A percentile compares a stretch with the other conserved stretches of the same genome.
These are phyloP conservation scores for Cladosporium sp. DNA, from an alignment of 2,329 filamentous ascomycete genomes.

Conservation along the genomic window DNA sequence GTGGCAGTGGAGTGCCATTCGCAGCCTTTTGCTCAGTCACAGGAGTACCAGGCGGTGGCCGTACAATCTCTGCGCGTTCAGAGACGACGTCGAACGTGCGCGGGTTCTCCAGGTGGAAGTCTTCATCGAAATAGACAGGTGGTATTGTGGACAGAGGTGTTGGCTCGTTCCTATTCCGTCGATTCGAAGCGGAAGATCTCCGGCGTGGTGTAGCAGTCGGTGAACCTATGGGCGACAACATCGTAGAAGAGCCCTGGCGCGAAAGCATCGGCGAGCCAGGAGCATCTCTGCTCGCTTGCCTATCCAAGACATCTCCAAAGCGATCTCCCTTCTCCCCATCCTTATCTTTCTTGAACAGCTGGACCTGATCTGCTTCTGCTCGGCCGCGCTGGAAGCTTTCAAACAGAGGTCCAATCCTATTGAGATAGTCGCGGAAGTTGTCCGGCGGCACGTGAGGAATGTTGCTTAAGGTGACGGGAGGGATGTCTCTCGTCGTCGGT, in stretches of 20 bases:
- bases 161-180: slow-evolving; percentile 61
- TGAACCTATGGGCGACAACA: slow-evolving; percentile 40
- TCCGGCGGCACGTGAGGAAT: slow-evolving; percentile 72
- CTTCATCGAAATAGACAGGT: slow-evolving; percentile 85
- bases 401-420: slow-evolving; percentile 79
- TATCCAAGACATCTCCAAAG: slow-evolving; percentile 43
- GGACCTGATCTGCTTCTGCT: slow-evolving; percentile 59
- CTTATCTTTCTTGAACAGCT: slow-evolving; percentile 42
- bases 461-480: slow-evolving; percentile 84
- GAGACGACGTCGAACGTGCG: slow-evolving; percentile 95
- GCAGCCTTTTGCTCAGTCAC: slow-evolving; percentile 43
- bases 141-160: slow-evolving; percentile 91
- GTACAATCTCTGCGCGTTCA: slow-evolving; percentile 93
- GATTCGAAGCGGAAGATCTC: slow-evolving; percentile 45
- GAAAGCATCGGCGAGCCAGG: slow-evolving; percentile 30
- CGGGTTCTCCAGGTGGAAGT: slow-evolving; percentile 92
- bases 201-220: slow-evolving; percentile 35
- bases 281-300: slow-evolving; percentile 30
- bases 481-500: slow-evolving; percentile 83
- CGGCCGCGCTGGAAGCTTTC: slow-evolving; percentile 82
- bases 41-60: slow-evolving; percentile 49
- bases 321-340: slow-evolving; percentile 42
- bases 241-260: slow-evolving; percentile 37
- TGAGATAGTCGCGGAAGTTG: slow-evolving; percentile 77
- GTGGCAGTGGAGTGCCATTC: slow-evolving; percentile 48